phyloP scores from a whole-genome alignment of 129 eudicot genomes.

The Erigeron canadensis region DNA sequence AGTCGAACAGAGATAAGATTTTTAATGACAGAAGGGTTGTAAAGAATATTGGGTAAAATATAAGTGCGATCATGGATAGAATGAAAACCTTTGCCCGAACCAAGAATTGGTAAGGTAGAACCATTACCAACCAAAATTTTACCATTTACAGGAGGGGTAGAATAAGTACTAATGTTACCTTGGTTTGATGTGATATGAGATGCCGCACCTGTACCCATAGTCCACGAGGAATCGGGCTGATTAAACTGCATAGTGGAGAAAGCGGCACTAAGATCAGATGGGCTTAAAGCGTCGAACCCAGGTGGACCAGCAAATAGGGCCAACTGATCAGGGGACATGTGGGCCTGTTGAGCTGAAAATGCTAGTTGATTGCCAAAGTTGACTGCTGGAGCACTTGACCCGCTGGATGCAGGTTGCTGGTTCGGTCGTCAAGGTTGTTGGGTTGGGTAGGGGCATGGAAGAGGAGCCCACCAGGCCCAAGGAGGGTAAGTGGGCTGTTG shows the following conservation, averaged over 20 bases:
- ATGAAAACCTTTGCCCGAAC: background rate
- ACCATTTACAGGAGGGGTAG: background rate
- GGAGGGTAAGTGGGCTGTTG: background rate
- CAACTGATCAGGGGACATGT: background rate
- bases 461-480: background rate
- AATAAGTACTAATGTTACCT: background rate
- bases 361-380: background rate
- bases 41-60: background rate
- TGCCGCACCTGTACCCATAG: background rate
- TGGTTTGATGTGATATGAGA: background rate
- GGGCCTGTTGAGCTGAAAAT: background rate
- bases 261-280: background rate
- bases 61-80: background rate
- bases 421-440: background rate
- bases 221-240: background rate
- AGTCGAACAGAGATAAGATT: background rate
- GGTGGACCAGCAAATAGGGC: background rate
- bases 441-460: background rate
- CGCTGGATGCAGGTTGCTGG: background rate
- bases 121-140: conserved; percentile 2
- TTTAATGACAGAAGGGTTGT: background rate
- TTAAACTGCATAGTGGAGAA: background rate
- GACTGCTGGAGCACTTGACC: too few relatives aligned
- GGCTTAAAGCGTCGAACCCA: background rate
- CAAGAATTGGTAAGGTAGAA: background rate